These are phyloP conservation scores for Phytophthora citricola DNA, from an alignment of 352 stramenopile species.

Conservation along the genomic window DNA sequence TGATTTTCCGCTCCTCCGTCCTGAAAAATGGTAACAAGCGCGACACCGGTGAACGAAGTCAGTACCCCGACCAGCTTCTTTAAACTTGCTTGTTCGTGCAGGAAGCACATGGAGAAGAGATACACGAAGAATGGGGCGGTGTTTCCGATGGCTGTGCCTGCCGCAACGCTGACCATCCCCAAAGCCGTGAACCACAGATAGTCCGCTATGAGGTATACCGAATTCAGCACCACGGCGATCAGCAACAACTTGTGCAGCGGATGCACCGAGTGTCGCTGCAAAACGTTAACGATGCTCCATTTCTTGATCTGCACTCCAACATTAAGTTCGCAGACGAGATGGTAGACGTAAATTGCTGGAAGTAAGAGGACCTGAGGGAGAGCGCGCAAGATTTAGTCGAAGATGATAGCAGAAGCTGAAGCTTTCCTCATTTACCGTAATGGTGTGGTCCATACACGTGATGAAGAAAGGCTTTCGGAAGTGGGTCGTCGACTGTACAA, in stretches of 20 bases:
- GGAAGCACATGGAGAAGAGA: constrained; percentile 56
- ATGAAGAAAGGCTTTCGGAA: constrained; percentile 23
- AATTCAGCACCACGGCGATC: constrained; percentile 40
- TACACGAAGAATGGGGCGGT: constrained; percentile 60
- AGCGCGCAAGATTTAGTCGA: neutral
- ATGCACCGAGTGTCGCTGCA: constrained; percentile 38
- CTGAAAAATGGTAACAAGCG: constrained; percentile 43
- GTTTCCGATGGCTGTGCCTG: constrained; percentile 52
- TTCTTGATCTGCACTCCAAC: constrained; percentile 2
- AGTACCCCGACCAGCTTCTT: constrained; percentile 41
- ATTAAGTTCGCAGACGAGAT: constrained; percentile 16
- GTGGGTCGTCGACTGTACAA: neutral
- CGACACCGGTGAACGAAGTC: constrained; percentile 44
- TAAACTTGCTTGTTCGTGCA: constrained; percentile 38
- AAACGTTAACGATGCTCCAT: constrained; percentile 13
- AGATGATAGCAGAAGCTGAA: neutral
- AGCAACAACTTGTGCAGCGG: constrained; percentile 19
- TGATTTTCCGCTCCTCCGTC: constrained; percentile 2
- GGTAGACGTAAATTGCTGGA: constrained; percentile 33
- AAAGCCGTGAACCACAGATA: constrained; percentile 58
- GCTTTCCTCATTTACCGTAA: constrained; percentile 7
- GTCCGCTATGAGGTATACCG: constrained; percentile 47
- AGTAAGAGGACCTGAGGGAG: constrained; percentile 32
- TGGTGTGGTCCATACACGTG: constrained; percentile 13
- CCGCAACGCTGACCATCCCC: constrained; percentile 47